Percentiles rank a stretch among this genome's conserved stretches.
Conservation (phyloP, 176 grass and related monocot genomes). For the Juncus effusus region DNA sequence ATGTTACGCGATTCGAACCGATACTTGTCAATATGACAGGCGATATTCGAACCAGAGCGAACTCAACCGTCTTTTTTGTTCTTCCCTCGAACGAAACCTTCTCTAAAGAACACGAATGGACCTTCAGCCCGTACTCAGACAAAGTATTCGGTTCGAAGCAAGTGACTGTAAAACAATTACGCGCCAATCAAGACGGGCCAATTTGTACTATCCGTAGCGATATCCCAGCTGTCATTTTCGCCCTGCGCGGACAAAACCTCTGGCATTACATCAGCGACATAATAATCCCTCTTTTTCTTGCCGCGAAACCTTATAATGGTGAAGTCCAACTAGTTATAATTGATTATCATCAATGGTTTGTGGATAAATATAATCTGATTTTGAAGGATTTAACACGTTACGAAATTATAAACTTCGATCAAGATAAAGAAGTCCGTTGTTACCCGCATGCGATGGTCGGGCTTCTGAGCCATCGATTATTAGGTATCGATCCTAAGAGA, state of each 20-base stretch:
- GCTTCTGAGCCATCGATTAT: conserved; percentile 51
- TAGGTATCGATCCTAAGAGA: conserved; percentile 48
- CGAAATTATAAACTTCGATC: conserved; percentile 52
- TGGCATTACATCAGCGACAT: conserved; percentile 84
- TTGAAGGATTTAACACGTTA: conserved; percentile 56
- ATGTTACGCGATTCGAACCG: conserved; percentile 36
- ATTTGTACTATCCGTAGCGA: conserved; percentile 46
- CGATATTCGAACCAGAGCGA: conserved; percentile 41
- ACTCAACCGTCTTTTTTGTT: conserved; percentile 36
- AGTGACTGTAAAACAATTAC: conserved; percentile 36
- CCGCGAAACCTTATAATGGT: conserved; percentile 45
- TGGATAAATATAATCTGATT: conserved; percentile 51
- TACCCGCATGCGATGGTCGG: conserved; percentile 52
- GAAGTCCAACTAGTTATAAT: conserved; percentile 64
- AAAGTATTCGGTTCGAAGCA: conserved; percentile 31
- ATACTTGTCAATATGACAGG: conserved; percentile 46
- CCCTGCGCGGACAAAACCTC: conserved; percentile 56
- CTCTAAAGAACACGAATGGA: conserved; percentile 36
- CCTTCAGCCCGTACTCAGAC: conserved; percentile 54
- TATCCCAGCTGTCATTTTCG: conserved; percentile 53
- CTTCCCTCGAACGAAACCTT: neutral
- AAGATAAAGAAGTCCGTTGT: conserved; percentile 61
- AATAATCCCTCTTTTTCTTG: conserved; percentile 63
- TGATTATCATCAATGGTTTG: conserved; percentile 57
- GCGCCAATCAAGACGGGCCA: conserved; percentile 25